A percentile compares a stretch with the other conserved stretches of the same genome.
These are phyloP conservation scores for Polytrichum formosum DNA, from an alignment of 225 moss, liverwort and hornwort species.

Conservation along the genomic window DNA sequence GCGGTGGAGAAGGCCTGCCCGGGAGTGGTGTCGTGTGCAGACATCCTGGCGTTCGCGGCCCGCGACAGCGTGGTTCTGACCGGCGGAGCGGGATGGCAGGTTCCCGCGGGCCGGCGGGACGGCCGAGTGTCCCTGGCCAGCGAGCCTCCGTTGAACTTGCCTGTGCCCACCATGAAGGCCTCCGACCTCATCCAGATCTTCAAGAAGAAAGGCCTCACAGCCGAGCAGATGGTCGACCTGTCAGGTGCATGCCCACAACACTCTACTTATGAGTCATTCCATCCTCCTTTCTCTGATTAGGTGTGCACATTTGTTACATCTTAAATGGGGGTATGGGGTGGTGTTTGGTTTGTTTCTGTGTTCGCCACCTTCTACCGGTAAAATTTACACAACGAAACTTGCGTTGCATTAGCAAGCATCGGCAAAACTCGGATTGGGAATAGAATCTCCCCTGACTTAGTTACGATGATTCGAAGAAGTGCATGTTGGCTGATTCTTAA, in stretches of 20 bases:
- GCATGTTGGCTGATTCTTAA: too few relatives aligned
- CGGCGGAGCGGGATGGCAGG: slow-evolving; percentile 17
- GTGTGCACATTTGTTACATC: too few relatives aligned
- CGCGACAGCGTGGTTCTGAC: slow-evolving; percentile 30
- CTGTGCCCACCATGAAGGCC: slow-evolving; percentile 15
- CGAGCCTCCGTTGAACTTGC: slow-evolving; percentile 18
- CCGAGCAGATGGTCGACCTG: slow-evolving; percentile 34
- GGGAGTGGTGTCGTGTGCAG: slow-evolving; percentile 37
- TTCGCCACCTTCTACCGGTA: too few relatives aligned
- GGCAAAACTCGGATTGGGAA: too few relatives aligned
- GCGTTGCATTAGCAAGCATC: too few relatives aligned
- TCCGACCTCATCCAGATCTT: slow-evolving; percentile 15
- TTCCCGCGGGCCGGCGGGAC: slow-evolving; percentile 34
- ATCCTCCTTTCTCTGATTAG: too few relatives aligned
- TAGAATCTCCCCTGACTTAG: too few relatives aligned
- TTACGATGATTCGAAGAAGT: too few relatives aligned
- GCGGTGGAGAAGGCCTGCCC: slow-evolving; percentile 27
- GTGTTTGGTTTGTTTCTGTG: too few relatives aligned
- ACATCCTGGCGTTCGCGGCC: slow-evolving; percentile 36
- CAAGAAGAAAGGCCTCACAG: slow-evolving; percentile 19
- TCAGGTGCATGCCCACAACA: slow-evolving; percentile 8
- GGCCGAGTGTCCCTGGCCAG: slow-evolving; percentile 7
- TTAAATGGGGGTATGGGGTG: too few relatives aligned
- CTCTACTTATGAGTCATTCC: too few relatives aligned
- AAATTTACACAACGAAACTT: too few relatives aligned